A percentile compares a stretch with the other conserved stretches of the same genome.
Conservation (phyloP, 768 basidiomycete genomes). For the Hericium coralloides region DNA sequence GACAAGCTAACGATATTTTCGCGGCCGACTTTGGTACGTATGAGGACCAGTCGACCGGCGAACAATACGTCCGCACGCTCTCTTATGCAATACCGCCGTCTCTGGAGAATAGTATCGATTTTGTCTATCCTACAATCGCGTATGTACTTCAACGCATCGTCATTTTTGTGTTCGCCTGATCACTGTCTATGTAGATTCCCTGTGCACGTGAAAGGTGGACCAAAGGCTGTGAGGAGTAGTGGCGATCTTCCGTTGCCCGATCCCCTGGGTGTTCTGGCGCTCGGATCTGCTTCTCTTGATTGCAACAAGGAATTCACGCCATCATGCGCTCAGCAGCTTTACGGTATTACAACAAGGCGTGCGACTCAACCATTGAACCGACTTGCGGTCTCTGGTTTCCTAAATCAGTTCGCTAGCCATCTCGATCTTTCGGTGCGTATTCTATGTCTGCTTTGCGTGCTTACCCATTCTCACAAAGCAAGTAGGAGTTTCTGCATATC, state of each 20-base stretch:
- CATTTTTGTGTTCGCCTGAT: not conserved
- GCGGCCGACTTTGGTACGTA: not conserved
- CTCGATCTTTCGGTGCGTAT: constrained; percentile 19
- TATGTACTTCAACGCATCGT: constrained; percentile 6
- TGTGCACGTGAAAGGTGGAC: not conserved
- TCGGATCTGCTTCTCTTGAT: no score
- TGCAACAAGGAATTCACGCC: constrained; percentile 16
- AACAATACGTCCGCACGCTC: not conserved
- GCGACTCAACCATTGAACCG: constrained; percentile 17
- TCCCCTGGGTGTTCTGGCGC: not conserved
- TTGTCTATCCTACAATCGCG: constrained; percentile 24
- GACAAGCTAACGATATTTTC: not conserved
- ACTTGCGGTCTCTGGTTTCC: constrained; percentile 24
- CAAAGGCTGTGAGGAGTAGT: not conserved
- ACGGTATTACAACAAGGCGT: constrained; percentile 25
- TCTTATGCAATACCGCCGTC: not conserved
- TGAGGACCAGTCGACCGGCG: not conserved
- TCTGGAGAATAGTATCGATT: constrained; percentile 16
- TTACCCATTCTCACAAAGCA: not conserved
- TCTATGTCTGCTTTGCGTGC: not conserved
- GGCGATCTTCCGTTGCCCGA: not conserved
- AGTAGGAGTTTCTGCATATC: not conserved
- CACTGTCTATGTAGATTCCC: not conserved
- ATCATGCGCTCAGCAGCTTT: constrained; percentile 24
- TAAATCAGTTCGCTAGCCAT: constrained; percentile 21